phyloP scores from a whole-genome alignment of 768 basidiomycete species.

The Boletus pseudopeckii region DNA sequence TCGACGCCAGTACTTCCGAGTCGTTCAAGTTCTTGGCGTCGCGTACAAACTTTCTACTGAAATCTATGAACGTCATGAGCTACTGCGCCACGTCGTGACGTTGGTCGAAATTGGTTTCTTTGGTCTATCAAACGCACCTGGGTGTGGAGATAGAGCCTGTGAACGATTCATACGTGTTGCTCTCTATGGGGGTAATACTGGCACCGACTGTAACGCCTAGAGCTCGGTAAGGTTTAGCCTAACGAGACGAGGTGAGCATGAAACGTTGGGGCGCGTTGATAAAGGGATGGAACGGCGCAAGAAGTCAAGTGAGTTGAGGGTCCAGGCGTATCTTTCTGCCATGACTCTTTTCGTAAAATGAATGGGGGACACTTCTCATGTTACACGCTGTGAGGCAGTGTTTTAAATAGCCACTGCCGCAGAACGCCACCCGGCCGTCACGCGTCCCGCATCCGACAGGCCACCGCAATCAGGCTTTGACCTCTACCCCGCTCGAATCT shows the following conservation, averaged over 20 bases:
- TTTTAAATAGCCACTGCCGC: neutral
- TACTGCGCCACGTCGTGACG: neutral
- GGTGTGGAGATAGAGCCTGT: neutral
- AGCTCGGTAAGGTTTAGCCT: neutral
- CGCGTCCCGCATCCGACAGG: no score
- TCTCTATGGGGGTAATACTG: neutral
- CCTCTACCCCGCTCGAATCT: neutral
- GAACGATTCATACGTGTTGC: constrained; percentile 10
- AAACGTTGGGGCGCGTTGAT: neutral
- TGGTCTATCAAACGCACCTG: constrained; percentile 10
- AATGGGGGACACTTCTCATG: neutral
- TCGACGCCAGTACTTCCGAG: neutral
- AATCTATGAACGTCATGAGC: constrained; percentile 14
- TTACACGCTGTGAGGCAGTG: neutral
- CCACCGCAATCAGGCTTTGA: neutral
- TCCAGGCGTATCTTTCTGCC: neutral
- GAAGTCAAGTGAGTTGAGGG: neutral
- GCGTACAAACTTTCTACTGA: neutral
- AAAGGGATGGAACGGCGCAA: neutral
- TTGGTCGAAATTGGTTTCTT: neutral
- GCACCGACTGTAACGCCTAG: no score
- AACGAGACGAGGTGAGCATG: neutral
- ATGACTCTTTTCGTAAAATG: neutral
- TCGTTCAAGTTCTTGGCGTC: constrained; percentile 9
- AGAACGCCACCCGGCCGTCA: neutral